Evolutionary conservation across 805 yeast species (phyloP).

Genomic region (Starmerella geochares): DNA sequence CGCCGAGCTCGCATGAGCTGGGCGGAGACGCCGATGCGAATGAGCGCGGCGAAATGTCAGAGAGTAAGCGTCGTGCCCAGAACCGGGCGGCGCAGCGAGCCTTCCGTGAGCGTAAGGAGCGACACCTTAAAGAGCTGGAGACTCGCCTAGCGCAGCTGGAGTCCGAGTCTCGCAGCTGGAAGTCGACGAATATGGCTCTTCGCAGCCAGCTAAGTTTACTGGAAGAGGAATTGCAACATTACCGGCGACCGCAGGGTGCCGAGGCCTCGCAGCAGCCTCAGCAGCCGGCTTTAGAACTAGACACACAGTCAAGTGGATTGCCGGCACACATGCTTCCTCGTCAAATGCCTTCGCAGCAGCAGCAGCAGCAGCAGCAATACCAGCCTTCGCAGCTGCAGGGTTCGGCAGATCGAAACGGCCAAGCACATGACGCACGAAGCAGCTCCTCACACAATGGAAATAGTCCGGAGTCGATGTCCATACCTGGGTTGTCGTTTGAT

Average conservation of each 20-base stretch:
- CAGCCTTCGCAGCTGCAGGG: neutral
- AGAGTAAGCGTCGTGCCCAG: slow-evolving; percentile 76
- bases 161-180: slow-evolving; percentile 54
- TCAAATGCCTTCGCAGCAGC: neutral
- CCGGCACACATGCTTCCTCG: slow-evolving; percentile 9
- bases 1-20: neutral
- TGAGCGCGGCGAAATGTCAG: slow-evolving; percentile 5
- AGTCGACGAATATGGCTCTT: slow-evolving; percentile 62
- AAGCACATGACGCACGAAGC: neutral
- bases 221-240: slow-evolving; percentile 57
- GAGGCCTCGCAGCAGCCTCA: neutral
- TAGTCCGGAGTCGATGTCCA: slow-evolving; percentile 7
- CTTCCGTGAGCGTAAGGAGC: slow-evolving; percentile 86
- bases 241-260: slow-evolving; percentile 32
- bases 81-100: slow-evolving; percentile 83
- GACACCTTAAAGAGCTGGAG: slow-evolving; percentile 74
- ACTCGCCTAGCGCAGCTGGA: slow-evolving; percentile 65
- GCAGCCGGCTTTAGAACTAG: neutral
- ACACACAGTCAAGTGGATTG: neutral
- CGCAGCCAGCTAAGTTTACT: slow-evolving; percentile 66
- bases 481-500: slow-evolving; percentile 15
- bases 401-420: neutral
- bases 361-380: neutral
- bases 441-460: neutral
- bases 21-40: neutral